A percentile compares a stretch with the other conserved stretches of the same genome.
Conservation (phyloP, 1,284 basidiomycete species). For the Boletus smithii region DNA sequence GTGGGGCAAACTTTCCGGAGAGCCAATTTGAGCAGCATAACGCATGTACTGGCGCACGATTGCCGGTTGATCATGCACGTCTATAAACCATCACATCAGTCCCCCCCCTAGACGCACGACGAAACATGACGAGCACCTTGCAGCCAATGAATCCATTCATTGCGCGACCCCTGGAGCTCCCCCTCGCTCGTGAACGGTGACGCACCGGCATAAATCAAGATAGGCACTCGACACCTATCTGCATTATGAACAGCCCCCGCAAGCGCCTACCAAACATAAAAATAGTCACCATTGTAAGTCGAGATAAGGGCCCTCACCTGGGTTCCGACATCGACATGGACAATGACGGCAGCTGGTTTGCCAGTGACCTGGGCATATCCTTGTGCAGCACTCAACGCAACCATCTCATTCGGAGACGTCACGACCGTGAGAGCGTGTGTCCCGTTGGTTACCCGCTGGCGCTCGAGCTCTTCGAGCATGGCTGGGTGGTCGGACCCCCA, state of each 20-base stretch:
- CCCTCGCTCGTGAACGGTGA: conserved; percentile 55
- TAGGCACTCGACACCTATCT: conserved; percentile 56
- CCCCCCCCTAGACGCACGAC: too few relatives aligned
- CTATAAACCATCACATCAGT: conserved; percentile 36
- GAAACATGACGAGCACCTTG: conserved; percentile 46
- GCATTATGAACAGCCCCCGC: conserved; percentile 73
- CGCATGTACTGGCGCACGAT: conserved; percentile 75
- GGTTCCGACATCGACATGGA: conserved; percentile 72
- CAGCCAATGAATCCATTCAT: conserved; percentile 72
- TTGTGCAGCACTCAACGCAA: conserved; percentile 67
- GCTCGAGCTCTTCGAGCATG: conserved; percentile 62
- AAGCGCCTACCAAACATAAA: conserved; percentile 53
- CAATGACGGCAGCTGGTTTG: conserved; percentile 64
- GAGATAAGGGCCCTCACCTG: conserved; percentile 48
- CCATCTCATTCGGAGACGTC: conserved; percentile 74
- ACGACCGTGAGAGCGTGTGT: conserved; percentile 48
- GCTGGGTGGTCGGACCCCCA: conserved; percentile 75
- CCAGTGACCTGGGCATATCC: conserved; percentile 65
- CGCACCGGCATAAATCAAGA: conserved; percentile 69
- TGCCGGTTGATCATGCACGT: conserved; percentile 63
- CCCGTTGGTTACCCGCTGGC: conserved; percentile 45
- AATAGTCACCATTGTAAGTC: too few relatives aligned
- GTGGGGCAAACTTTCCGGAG: conserved; percentile 47
- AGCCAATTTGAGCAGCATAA: conserved; percentile 55
- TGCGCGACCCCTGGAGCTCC: conserved; percentile 59